Base-by-base conservation (phyloP, 2,329 filamentous ascomycete genomes). In the Aspergillus niger region DNA sequence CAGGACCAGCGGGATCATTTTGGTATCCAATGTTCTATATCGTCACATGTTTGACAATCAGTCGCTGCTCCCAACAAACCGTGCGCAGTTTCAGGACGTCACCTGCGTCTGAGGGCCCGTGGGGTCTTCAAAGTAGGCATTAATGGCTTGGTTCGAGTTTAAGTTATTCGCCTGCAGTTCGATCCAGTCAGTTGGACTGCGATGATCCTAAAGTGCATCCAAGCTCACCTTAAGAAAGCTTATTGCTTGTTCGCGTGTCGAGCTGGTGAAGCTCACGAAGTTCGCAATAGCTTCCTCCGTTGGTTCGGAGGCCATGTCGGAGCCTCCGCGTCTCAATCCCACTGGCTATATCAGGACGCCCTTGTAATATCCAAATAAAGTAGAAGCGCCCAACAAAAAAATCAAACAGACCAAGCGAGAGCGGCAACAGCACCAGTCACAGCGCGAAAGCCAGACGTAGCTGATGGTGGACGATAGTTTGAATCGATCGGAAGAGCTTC, bases 91-190 rank as follows among this genome's bases (percentile, higher is more conserved):
- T 48, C 28, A 30, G 24, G 51, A 41, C 28, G 57, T 63, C 64
- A 77, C 76, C 71, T 77, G 63, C 55, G 65, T 62, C 47, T 71
- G 69, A 20, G 72, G 66, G 26, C 73, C 71, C 15, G 70, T 72
- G 15, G 78, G 77, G 64, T 80, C 77, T 69, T 82, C 79, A 36
- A 79, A 80, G 64, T 77, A 81, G 20, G 79, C 79, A 68, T 82
- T 81, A 62, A 80, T 75, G 32, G 80, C 79, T 66, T 76, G 76
- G 43, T 79, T 74, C 1, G 77, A 72, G 63, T 81, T 76, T 51
- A 77, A 73, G 55, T 80, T 75, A 62, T 80, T 76, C 55, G 77
- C 78, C 80, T 81, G 55, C n/a, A 30, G 22, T 13, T 44, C n/a
- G 3, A 10, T 32, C 3, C 32, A 2, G n/a, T 72, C 57, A 71